phyloP scores from a whole-genome alignment of 192 early-diverging fungal genomes.

The Coemansia sp. region DNA sequence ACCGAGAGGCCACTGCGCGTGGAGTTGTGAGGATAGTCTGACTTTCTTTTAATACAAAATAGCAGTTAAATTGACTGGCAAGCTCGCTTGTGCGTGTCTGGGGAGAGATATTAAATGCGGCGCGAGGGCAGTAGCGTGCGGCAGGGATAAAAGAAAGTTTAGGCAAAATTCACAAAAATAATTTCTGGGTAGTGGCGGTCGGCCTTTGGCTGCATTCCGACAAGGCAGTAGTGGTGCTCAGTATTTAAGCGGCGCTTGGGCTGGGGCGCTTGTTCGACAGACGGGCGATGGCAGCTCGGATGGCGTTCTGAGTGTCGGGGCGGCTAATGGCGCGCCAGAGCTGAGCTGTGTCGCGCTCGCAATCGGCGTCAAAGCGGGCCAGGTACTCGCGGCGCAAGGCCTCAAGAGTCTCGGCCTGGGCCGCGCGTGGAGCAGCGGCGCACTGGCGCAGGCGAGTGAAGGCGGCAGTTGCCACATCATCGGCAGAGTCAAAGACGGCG shows the following conservation, averaged over 20 bases:
- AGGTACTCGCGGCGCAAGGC: conserved; percentile 19
- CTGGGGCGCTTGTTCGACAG: background rate
- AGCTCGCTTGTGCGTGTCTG: background rate
- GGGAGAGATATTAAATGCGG: background rate
- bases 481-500: conserved; percentile 10
- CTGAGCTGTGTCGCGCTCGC: conserved; percentile 21
- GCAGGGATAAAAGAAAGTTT: background rate
- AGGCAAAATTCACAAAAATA: too few relatives aligned
- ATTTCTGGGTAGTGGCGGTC: background rate
- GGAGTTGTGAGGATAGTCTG: conserved; percentile 26
- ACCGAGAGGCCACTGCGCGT: conserved; percentile 43
- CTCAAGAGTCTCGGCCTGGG: conserved; percentile 19
- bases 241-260: background rate
- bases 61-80: conserved; percentile 13
- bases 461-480: conserved; percentile 12
- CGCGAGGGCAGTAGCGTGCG: background rate
- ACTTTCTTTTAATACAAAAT: background rate
- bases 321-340: conserved; percentile 21
- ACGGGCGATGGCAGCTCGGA: background rate
- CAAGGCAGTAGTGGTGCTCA: background rate
- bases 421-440: conserved; percentile 5
- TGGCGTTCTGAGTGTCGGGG: conserved; percentile 15
- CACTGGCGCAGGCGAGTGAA: background rate
- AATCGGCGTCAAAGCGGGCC: conserved; percentile 17
- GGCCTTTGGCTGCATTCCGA: background rate